Percentiles rank a stretch among this genome's conserved stretches.
Evolutionary conservation across 768 basidiomycete species (phyloP).

Genomic region (Chalciporus chontae): DNA sequence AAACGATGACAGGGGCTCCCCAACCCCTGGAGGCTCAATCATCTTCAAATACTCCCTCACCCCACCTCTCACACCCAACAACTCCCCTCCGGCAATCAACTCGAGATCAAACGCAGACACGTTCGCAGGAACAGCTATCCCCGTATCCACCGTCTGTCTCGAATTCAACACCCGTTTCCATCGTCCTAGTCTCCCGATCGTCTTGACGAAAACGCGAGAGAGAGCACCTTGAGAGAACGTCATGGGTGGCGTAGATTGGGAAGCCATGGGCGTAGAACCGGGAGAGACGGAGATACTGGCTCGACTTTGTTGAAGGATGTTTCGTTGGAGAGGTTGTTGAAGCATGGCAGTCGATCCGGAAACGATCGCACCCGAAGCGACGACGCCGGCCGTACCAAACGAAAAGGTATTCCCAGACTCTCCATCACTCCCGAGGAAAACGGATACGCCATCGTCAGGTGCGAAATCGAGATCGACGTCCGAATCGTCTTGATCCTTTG

Average conservation of each 20-base stretch:
- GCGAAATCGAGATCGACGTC: slow-evolving; percentile 80
- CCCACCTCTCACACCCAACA: slow-evolving; percentile 57
- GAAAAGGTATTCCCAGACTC: slow-evolving; percentile 48
- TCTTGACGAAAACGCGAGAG: slow-evolving; percentile 75
- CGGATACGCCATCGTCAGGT: slow-evolving; percentile 43
- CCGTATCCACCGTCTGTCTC: slow-evolving; percentile 34
- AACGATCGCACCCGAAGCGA: slow-evolving; percentile 41
- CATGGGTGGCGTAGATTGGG: slow-evolving; percentile 36
- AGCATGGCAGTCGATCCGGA: slow-evolving; percentile 59
- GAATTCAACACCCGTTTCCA: slow-evolving; percentile 77
- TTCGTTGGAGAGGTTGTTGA: slow-evolving; percentile 56
- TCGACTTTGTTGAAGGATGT: slow-evolving; percentile 46
- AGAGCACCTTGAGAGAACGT: slow-evolving; percentile 59
- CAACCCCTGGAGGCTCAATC: slow-evolving; percentile 36
- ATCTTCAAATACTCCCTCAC: slow-evolving; percentile 65
- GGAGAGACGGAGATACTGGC: slow-evolving; percentile 30
- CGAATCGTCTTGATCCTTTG: slow-evolving; percentile 52
- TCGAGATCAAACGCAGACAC: slow-evolving; percentile 74
- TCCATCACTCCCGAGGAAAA: slow-evolving; percentile 31
- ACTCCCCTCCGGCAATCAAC: slow-evolving; percentile 53
- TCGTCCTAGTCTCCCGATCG: slow-evolving; percentile 76
- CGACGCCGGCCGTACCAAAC: slow-evolving; percentile 24
- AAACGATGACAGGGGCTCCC: neutral
- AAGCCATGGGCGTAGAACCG: slow-evolving; percentile 9
- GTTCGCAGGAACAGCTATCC: slow-evolving; percentile 38